Evolutionary conservation across 495 filamentous ascomycete species (phyloP), one percentile per base, ranked within the genome.

Genomic region (Penicillium alfredii): DNA sequence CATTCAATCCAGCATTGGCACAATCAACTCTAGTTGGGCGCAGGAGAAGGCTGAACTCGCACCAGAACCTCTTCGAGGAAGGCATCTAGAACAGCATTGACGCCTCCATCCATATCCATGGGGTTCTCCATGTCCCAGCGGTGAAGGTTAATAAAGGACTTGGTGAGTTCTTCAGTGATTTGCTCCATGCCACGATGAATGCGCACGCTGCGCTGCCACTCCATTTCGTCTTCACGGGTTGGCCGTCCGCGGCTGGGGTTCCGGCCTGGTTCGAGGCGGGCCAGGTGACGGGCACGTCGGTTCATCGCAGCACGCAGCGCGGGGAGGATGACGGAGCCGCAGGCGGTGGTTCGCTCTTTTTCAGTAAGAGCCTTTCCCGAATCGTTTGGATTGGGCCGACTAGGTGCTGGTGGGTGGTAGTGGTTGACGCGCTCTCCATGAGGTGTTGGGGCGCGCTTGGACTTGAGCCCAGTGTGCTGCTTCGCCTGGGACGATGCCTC

Each of bases 1-100:
- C n/a, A n/a, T n/a, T n/a, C n/a, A n/a, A n/a, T n/a, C n/a, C n/a
- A n/a, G n/a, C n/a, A n/a, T n/a, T n/a, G n/a, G n/a, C n/a, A n/a
- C n/a, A n/a, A n/a, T n/a, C n/a, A n/a, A n/a, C n/a, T n/a, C n/a
- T n/a, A 25, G 23, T 25, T 8, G 11, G 23, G 11, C 5, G 19
- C 22, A n/a, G 21, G 10, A 13, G 23, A 11, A 33, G 86, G 82
- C 58, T 95, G 90, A 20, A 97, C 83, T 21, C 92, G 67, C 5
- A 94, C 86, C n/a, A 98, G 71, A 10, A 97, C 77, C 68, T 97
- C 92, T 66, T 98, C 92, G 19, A 98, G 67, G 43, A 95, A 78
- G 2, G 85, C 89, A 58, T 98, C 92, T 19, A 97, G 63, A 45
- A 96, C 92, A 0, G 80, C 81, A 30, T 78, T 75, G 11, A 95